These are phyloP conservation scores for Saccharomycopsis sp. DNA, from an alignment of 805 yeast genomes.

Conservation along the genomic window DNA sequence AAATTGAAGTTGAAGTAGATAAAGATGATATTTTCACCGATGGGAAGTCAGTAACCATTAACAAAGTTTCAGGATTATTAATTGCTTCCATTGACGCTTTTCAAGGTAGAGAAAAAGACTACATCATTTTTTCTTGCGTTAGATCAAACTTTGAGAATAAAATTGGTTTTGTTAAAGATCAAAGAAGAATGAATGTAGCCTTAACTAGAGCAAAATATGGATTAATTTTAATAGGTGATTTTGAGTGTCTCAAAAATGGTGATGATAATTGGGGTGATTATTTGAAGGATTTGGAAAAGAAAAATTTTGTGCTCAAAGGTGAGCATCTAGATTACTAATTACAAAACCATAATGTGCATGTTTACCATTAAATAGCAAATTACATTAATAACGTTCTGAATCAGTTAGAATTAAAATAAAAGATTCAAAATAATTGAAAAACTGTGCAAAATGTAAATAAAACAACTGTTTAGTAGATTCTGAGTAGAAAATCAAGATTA, in stretches of 20 bases:
- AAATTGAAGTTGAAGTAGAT: constrained; percentile 43
- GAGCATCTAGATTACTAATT: no score
- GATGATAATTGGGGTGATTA: no score
- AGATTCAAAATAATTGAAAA: no score
- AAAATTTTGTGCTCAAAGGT: no score
- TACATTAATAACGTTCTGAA: no score
- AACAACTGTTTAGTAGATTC: no score
- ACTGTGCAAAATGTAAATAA: no score
- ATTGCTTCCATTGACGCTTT: constrained; percentile 62
- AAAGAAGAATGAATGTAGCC: constrained; percentile 82
- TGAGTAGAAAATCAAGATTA: no score
- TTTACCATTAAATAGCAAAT: no score
- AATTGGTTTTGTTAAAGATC: constrained; percentile 78
- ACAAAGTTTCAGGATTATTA: constrained; percentile 34
- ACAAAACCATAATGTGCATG: no score
- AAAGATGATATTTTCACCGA: constrained; percentile 46
- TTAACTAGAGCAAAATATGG: constrained; percentile 83
- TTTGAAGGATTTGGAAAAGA: no score
- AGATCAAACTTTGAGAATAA: constrained; percentile 62
- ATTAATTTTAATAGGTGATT: constrained; percentile 53
- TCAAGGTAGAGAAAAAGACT: constrained; percentile 70
- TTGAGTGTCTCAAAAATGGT: constrained; percentile 38
- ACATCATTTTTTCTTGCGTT: constrained; percentile 53
- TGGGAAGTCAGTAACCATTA: constrained; percentile 38
- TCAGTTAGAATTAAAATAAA: no score